Base-by-base conservation (phyloP, 148 eudicot genomes). In the Dysphania ambrosioides region DNA sequence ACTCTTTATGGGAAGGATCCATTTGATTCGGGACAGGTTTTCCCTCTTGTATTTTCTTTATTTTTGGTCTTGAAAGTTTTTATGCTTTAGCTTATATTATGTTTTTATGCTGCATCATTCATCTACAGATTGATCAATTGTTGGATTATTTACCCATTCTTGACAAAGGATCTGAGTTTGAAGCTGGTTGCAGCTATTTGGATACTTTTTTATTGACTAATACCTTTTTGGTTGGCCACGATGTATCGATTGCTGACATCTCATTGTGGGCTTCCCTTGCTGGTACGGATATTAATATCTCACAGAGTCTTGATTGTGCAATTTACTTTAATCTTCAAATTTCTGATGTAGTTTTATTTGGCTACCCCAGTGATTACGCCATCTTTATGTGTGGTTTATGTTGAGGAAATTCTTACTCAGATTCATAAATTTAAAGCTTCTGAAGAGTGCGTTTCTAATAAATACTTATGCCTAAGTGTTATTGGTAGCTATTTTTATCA, bases 241-340 rank as follows among this genome's bases (percentile, higher is more conserved):
- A 80, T 49, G 59, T 90, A 55, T 88, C 97, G 7, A 83, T 90
- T 77, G 93, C 98, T 1, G 98, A 94, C 72, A 78, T 91, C 29
- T 85, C 87, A 72, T 72, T 91, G 74, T 94, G 97, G 96, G 80
- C 88, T 10, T 87, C 86, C 74, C 93, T 94, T 83, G 89, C 92
- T 79, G 92, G 98, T 94, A 79, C 41, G 57, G 26, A 13, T 38
- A 42, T 8, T 42, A 9, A 9, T 42, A 0, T 42, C 47, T 49
- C 3, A 49, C 5, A 3, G 11, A 29, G 8, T 62, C 38, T 36
- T 35, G 35, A 49, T 53, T 18, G 41, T 23, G 38, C 58, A 6
- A 15, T 44, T 53, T 24, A 51, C 5, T 24, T 32, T 34, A 26
- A 65, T 27, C n/a, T 57, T 42, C 8, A 8, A 38, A 38, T 38